Evolutionary conservation across 768 basidiomycete species (phyloP), one percentile per base, ranked within the genome.

Genomic region (Boletus coccyginus): DNA sequence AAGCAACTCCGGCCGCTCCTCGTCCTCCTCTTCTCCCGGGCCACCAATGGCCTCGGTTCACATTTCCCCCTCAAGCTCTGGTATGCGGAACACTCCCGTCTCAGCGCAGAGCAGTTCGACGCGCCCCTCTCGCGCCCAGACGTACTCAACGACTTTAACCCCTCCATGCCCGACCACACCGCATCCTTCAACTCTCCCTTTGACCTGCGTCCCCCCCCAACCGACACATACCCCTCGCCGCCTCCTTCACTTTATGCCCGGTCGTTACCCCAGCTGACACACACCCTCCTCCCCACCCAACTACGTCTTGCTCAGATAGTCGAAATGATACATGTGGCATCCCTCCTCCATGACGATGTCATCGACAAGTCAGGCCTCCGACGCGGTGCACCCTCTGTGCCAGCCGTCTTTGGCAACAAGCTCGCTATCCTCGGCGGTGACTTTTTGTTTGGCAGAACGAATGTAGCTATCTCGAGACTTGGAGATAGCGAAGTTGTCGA

Each of bases 361-460:
- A n/a, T n/a, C n/a, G n/a, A n/a, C n/a, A n/a, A n/a, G n/a, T n/a
- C n/a, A n/a, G n/a, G n/a, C n/a, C n/a, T n/a, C n/a, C n/a, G n/a
- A 7, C 80, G 95, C 0, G 80, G 82, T 13, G 76, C 77, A 5
- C 80, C 86, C 21, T 82, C 83, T 21, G 92, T 92, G 0, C 86
- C 89, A 0, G 79, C 82, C 29, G 81, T 84, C 1, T 93, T 94
- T 66, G 93, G 90, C 12, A 97, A 95, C 79, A 99, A 99, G 70
- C 81, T 98, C 5, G 82, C 93, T 36, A 87, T 99, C 62, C 86
- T 99, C 17, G 94, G 88, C 0, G 97, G 97, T 10, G 97, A 98
- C 73, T 98, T 98, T 72, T 78, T 99, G 19, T 83, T 99, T 10
- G 97, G 93, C 9, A 85, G 97, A 46, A 90, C 95, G 12, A 90